Percentiles rank a stretch among this genome's conserved stretches.
Conservation (phyloP, 148 eudicot genomes). For the Limonium bicolor region DNA sequence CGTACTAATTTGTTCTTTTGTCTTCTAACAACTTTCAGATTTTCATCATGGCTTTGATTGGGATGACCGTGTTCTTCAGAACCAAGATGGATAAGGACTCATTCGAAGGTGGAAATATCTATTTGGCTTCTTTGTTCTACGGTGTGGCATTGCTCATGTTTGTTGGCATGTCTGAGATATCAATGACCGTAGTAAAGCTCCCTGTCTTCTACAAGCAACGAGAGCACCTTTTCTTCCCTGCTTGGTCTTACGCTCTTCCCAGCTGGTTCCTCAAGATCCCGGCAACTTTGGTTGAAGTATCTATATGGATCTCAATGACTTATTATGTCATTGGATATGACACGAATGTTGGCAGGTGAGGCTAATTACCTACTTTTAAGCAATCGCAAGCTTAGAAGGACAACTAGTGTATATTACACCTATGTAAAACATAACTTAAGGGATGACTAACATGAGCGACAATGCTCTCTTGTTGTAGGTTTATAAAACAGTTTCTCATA, state of each 20-base stretch:
- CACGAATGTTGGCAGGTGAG: constrained; percentile 47
- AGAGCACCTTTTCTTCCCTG: constrained; percentile 44
- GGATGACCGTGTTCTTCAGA: constrained; percentile 48
- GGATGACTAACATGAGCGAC: neutral
- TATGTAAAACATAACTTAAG: neutral
- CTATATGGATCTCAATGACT: constrained; percentile 19
- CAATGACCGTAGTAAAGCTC: constrained; percentile 50
- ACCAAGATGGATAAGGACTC: constrained; percentile 28
- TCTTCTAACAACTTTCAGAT: too few species aligned
- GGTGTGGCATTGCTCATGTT: constrained; percentile 19
- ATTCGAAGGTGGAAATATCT: constrained; percentile 25
- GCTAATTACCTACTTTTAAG: too few species aligned
- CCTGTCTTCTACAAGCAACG: constrained; percentile 61
- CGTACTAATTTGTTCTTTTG: too few species aligned
- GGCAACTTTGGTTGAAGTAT: constrained; percentile 31
- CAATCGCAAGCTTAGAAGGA: too few species aligned
- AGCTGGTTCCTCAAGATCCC: constrained; percentile 48
- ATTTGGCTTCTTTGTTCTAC: constrained; percentile 35
- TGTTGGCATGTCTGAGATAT: constrained; percentile 41
- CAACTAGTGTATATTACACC: neutral
- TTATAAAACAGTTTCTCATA: constrained; percentile 21
- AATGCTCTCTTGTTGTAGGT: constrained; percentile 10
- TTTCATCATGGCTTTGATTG: constrained; percentile 19
- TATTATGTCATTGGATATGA: constrained; percentile 60
- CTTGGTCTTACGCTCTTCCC: constrained; percentile 66